Evolutionary conservation across 163 green algal species (phyloP).

Genomic region (Prototheca cutis): DNA sequence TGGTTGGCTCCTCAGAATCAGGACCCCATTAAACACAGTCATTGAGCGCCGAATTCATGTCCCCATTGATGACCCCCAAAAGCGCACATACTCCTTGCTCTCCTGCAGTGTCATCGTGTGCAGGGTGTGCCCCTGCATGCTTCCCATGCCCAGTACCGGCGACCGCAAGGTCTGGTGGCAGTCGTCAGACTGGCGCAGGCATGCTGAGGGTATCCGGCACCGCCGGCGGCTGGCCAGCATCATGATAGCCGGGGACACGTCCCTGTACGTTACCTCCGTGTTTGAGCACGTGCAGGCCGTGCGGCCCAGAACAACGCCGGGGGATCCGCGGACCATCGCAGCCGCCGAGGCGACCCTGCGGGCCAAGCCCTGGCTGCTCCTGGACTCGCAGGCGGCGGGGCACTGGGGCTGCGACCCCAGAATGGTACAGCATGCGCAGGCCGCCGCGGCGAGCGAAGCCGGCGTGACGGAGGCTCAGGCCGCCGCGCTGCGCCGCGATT

Average conservation of each 20-base stretch:
- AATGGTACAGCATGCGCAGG: background rate
- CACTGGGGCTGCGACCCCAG: background rate
- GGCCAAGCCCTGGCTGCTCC: background rate
- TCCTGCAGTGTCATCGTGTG: too few relatives aligned
- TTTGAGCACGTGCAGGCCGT: slow-evolving; percentile 12
- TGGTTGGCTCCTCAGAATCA: too few relatives aligned
- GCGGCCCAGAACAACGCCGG: background rate
- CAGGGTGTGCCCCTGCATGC: too few relatives aligned
- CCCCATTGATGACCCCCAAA: too few relatives aligned
- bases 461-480: too few relatives aligned
- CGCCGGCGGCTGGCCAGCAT: slow-evolving; percentile 19
- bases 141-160: slow-evolving; percentile 10
- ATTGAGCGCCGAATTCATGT: too few relatives aligned
- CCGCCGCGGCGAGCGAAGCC: background rate
- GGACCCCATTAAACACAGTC: too few relatives aligned
- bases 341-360: background rate
- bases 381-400: background rate
- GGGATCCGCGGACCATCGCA: background rate
- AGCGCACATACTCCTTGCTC: too few relatives aligned
- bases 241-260: slow-evolving; percentile 8
- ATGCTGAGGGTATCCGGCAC: slow-evolving; percentile 18
- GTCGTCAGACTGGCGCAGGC: slow-evolving; percentile 15
- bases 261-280: slow-evolving; percentile 12
- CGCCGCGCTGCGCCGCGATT: too few relatives aligned
- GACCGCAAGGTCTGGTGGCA: slow-evolving; percentile 13